Evolutionary conservation across 2,329 filamentous ascomycete genomes (phyloP).

Genomic region (Septoria petroselini): DNA sequence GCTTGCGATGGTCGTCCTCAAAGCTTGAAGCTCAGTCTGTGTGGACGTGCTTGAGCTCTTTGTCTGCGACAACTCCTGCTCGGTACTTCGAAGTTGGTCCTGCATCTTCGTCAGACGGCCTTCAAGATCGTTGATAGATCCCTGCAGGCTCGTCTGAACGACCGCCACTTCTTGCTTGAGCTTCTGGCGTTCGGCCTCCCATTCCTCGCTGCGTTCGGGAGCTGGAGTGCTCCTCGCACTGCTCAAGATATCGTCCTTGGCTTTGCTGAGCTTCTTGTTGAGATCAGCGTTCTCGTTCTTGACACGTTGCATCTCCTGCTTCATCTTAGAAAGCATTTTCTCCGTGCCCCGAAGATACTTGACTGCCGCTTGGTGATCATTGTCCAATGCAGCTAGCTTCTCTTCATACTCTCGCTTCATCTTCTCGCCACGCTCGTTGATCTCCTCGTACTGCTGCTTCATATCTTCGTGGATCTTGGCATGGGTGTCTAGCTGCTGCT

Average conservation of each 20-base stretch:
- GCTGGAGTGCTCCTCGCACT: constrained; percentile 39
- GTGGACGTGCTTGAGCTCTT: constrained; percentile 47
- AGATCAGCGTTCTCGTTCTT: constrained; percentile 81
- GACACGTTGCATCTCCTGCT: constrained; percentile 90
- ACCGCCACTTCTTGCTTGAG: constrained; percentile 67
- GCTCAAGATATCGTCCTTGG: constrained; percentile 28
- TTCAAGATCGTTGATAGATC: constrained; percentile 67
- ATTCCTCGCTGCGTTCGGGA: constrained; percentile 51
- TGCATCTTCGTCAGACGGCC: constrained; percentile 65
- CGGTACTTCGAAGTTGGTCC: constrained; percentile 63
- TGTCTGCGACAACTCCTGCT: constrained; percentile 67
- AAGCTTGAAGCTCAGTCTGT: constrained; percentile 52
- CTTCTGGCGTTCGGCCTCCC: constrained; percentile 69
- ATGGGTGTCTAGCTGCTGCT: constrained; percentile 77
- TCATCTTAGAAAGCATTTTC: constrained; percentile 98
- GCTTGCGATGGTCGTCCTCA: constrained; percentile 42
- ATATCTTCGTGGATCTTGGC: constrained; percentile 81
- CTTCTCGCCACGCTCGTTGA: constrained; percentile 76
- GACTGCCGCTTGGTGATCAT: constrained; percentile 95
- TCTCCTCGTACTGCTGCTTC: constrained; percentile 70
- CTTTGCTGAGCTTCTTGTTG: constrained; percentile 68
- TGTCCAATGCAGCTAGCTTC: constrained; percentile 89
- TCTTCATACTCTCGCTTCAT: constrained; percentile 88
- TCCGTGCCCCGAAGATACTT: constrained; percentile 98
- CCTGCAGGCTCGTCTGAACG: constrained; percentile 66